phyloP scores from a whole-genome alignment of 257 asterid genomes.

The Asclepias syriaca region DNA sequence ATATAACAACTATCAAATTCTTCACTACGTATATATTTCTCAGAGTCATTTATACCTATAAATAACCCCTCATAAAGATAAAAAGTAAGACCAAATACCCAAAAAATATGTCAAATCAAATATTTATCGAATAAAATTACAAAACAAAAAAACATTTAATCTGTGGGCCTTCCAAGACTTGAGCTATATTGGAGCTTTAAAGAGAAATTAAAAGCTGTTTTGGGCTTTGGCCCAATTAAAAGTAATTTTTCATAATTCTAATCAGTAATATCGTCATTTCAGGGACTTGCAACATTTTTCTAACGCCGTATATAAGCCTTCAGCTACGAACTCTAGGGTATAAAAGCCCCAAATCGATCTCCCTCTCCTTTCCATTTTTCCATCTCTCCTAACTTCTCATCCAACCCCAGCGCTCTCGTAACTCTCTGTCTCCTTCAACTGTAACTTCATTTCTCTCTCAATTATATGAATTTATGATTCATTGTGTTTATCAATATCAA shows the following conservation, averaged over 20 bases:
- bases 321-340: conserved; percentile 69
- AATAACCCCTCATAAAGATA: too few relatives aligned
- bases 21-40: too few relatives aligned
- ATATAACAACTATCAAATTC: too few relatives aligned
- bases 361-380: conserved; percentile 30
- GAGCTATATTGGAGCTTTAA: too few relatives aligned
- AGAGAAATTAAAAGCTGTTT: too few relatives aligned
- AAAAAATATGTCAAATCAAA: too few relatives aligned
- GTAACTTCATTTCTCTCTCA: conserved; percentile 6
- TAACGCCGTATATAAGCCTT: conserved; percentile 40
- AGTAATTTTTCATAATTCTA: background rate
- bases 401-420: conserved; percentile 8
- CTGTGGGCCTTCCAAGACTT: too few relatives aligned
- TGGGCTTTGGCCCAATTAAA: background rate
- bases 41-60: too few relatives aligned
- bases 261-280: conserved; percentile 31
- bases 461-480: background rate
- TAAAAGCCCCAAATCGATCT: conserved; percentile 66
- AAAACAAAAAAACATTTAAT: too few relatives aligned
- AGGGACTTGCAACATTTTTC: background rate
- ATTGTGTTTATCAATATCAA: background rate
- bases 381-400: conserved; percentile 18
- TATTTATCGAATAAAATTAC: too few relatives aligned
- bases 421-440: conserved; percentile 5
- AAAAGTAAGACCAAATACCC: too few relatives aligned